Percentiles rank a stretch among this genome's conserved stretches.
Evolutionary conservation across 305 asterid genomes (phyloP).

Genomic region (Stenogyne calaminthoides): DNA sequence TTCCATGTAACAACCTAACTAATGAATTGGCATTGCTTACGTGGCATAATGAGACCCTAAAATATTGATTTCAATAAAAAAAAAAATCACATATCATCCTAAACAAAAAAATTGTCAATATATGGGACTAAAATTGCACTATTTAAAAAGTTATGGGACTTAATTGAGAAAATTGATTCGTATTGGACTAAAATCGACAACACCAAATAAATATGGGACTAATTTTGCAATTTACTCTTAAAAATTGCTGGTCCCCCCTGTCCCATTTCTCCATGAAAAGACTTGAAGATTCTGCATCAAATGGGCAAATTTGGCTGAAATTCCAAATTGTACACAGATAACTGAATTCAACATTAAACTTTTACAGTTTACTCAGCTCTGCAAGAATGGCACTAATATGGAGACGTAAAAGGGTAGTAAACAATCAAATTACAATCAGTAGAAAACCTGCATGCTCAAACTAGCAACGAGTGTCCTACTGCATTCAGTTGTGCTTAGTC

Average conservation of each 20-base stretch:
- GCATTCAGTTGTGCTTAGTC: not conserved
- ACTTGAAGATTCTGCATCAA: not conserved
- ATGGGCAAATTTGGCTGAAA: not conserved
- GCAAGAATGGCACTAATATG: not conserved
- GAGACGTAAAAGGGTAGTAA: not conserved
- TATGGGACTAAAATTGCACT: too few relatives aligned
- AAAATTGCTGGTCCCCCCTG: not conserved
- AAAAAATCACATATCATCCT: too few relatives aligned
- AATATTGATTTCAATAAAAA: too few relatives aligned
- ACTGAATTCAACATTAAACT: slow-evolving; percentile 22
- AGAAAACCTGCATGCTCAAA: not conserved
- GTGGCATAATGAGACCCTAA: too few relatives aligned
- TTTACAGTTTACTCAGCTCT: slow-evolving; percentile 8
- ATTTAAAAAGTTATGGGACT: too few relatives aligned
- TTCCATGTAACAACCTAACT: too few relatives aligned
- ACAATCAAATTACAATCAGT: slow-evolving; percentile 1
- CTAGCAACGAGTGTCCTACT: not conserved
- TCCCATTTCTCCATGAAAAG: slow-evolving; percentile 7
- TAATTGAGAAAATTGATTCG: too few relatives aligned
- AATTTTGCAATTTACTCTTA: too few relatives aligned
- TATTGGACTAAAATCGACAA: too few relatives aligned
- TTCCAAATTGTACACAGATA: not conserved
- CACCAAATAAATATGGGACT: too few relatives aligned
- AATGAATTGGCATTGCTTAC: too few relatives aligned
- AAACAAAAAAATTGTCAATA: too few relatives aligned